Conservation (phyloP, 371 early-diverging fungal genomes). For the Basidiobolus meristosporus region DNA sequence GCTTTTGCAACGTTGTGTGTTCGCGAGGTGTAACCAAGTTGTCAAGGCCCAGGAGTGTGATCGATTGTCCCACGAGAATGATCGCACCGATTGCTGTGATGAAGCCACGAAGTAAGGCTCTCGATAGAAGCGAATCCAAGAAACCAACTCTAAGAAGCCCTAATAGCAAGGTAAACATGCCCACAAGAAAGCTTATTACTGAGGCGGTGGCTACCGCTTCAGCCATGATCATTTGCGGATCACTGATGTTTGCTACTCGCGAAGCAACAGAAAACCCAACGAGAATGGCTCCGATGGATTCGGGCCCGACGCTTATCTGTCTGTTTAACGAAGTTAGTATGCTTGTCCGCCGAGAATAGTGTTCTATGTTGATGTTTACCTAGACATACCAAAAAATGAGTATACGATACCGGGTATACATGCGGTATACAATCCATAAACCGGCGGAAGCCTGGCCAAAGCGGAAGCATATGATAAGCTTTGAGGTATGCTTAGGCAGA, state of each 20-base stretch:
- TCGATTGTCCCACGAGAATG: slow-evolving; percentile 68
- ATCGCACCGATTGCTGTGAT: slow-evolving; percentile 81
- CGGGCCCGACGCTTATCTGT: no score
- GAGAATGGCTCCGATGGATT: no score
- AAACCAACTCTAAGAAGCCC: slow-evolving; percentile 90
- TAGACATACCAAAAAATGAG: slow-evolving; percentile 69
- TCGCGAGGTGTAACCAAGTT: slow-evolving; percentile 27
- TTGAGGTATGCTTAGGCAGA: slow-evolving; percentile 74
- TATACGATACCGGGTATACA: slow-evolving; percentile 67
- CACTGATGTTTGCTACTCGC: no score
- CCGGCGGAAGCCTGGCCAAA: slow-evolving; percentile 57
- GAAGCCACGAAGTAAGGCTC: slow-evolving; percentile 79
- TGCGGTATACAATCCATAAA: slow-evolving; percentile 69
- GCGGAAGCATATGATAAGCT: slow-evolving; percentile 62
- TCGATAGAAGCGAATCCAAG: slow-evolving; percentile 81
- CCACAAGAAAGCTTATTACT: slow-evolving; percentile 66
- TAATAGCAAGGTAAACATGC: slow-evolving; percentile 70
- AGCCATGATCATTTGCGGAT: no score
- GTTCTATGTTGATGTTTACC: slow-evolving; percentile 25
- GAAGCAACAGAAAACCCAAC: no score
- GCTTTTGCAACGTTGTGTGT: slow-evolving; percentile 50
- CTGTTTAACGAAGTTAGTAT: no score
- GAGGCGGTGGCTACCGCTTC: slow-evolving; percentile 2
- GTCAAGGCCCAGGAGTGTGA: slow-evolving; percentile 48
- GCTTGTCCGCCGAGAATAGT: no score